Conservation (phyloP, 257 asterid species). For the Jacaranda mimosifolia region DNA sequence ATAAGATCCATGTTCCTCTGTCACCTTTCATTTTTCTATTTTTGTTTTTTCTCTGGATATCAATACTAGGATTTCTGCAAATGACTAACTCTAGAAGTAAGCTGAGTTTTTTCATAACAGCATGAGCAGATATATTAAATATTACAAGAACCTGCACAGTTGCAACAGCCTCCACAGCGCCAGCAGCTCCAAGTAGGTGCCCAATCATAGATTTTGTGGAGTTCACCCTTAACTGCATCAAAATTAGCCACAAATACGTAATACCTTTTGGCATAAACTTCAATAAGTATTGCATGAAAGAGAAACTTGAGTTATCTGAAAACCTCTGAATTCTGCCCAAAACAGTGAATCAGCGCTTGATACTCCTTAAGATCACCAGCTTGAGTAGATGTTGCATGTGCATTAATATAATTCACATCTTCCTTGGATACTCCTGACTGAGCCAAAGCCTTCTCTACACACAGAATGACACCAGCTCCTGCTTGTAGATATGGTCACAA, state of each 20-base stretch:
- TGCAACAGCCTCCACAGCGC: conserved; percentile 92
- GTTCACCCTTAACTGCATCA: conserved; percentile 76
- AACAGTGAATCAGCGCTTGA: conserved; percentile 79
- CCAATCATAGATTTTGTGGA: conserved; percentile 95
- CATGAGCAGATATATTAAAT: conserved; percentile 7
- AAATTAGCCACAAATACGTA: conserved; percentile 11
- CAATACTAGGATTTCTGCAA: not conserved
- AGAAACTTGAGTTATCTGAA: conserved; percentile 25
- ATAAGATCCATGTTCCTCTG: not conserved
- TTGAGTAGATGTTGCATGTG: conserved; percentile 89
- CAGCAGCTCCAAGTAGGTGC: conserved; percentile 94
- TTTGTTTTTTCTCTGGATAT: not conserved
- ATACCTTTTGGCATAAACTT: conserved; percentile 7
- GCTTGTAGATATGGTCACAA: conserved; percentile 32
- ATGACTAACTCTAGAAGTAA: not conserved
- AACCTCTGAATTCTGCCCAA: conserved; percentile 92
- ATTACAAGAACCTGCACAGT: conserved; percentile 70
- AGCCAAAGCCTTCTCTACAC: conserved; percentile 86
- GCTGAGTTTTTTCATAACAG: conserved; percentile 7
- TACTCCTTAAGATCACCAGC: conserved; percentile 89
- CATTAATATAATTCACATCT: conserved; percentile 89
- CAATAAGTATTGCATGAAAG: conserved; percentile 22
- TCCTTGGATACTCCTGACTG: conserved; percentile 81
- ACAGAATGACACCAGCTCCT: conserved; percentile 86
- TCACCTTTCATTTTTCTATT: not conserved